Conservation (phyloP, 1,284 basidiomycete species). For the Tausonia pullulans region DNA sequence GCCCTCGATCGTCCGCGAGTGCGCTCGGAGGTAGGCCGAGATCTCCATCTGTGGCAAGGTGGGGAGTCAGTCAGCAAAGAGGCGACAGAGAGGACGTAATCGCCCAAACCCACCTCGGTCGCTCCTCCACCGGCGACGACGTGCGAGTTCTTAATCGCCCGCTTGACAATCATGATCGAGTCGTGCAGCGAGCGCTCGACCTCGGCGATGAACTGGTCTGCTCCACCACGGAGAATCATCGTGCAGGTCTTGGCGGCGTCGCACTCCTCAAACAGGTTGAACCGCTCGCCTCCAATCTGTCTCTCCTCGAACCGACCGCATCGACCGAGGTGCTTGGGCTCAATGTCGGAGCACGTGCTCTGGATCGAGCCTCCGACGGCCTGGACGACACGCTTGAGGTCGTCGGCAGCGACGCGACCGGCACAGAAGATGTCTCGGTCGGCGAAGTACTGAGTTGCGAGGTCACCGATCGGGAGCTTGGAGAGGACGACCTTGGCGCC, state of each 20-base stretch:
- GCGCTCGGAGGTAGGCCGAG: slow-evolving; percentile 79
- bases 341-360: slow-evolving; percentile 89
- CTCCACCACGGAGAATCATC: slow-evolving; percentile 87
- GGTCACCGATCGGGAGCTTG: slow-evolving; percentile 95
- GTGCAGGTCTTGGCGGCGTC: slow-evolving; percentile 96
- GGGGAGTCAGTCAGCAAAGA: neutral
- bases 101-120: slow-evolving; percentile 56
- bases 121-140: slow-evolving; percentile 97
- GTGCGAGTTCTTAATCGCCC: slow-evolving; percentile 88
- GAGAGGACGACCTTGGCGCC: slow-evolving; percentile 96
- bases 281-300: slow-evolving; percentile 94
- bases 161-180: slow-evolving; percentile 98
- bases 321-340: slow-evolving; percentile 77
- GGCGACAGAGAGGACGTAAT: neutral
- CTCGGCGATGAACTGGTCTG: slow-evolving; percentile 98
- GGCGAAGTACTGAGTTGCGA: slow-evolving; percentile 99
- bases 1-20: slow-evolving; percentile 86
- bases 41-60: slow-evolving; percentile 69
- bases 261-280: slow-evolving; percentile 91
- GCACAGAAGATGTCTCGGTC: slow-evolving; percentile 99
- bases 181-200: slow-evolving; percentile 96
- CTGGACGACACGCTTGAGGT: slow-evolving; percentile 88
- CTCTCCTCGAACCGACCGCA: slow-evolving; percentile 88
- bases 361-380: slow-evolving; percentile 93
- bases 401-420: slow-evolving; percentile 81